Evolutionary conservation across 2,329 filamentous ascomycete genomes (phyloP).

Genomic region (Apiospora phragmitis): DNA sequence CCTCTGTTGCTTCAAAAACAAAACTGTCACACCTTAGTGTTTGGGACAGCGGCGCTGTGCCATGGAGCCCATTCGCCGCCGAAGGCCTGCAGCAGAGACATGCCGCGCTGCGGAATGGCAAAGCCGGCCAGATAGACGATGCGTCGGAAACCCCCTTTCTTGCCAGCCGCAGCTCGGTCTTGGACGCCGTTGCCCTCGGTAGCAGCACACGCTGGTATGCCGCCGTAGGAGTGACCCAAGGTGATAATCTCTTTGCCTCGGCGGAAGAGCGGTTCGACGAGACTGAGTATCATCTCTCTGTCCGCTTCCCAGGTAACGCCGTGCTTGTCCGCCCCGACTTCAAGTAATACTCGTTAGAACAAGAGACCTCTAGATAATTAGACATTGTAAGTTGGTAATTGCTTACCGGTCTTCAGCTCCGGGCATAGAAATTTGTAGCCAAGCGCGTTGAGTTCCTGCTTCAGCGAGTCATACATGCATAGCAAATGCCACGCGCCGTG

Average conservation of each 20-base stretch:
- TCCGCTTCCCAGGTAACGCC: neutral
- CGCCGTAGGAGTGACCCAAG: constrained; percentile 24
- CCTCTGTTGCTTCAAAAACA: neutral
- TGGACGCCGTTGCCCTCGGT: constrained; percentile 15
- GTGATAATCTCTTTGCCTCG: constrained; percentile 17
- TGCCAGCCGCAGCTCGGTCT: constrained; percentile 15
- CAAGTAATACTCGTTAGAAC: neutral
- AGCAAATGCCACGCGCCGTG: constrained; percentile 10
- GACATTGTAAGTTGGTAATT: no score
- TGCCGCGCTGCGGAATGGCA: neutral
- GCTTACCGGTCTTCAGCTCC: constrained; percentile 1
- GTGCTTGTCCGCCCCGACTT: constrained; percentile 9
- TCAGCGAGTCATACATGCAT: neutral
- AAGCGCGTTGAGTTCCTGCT: neutral
- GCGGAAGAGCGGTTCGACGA: constrained; percentile 18
- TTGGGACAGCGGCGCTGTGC: neutral
- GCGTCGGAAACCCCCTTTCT: constrained; percentile 15
- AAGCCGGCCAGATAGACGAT: constrained; percentile 17
- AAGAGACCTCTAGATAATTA: neutral
- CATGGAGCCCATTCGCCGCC: neutral
- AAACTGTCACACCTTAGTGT: neutral
- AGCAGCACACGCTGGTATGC: constrained; percentile 18
- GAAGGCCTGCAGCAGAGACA: neutral
- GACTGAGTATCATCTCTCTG: neutral
- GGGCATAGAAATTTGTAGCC: constrained; percentile 11